Conservation (phyloP, 495 filamentous ascomycete species). For the Penicillium goetzii region DNA sequence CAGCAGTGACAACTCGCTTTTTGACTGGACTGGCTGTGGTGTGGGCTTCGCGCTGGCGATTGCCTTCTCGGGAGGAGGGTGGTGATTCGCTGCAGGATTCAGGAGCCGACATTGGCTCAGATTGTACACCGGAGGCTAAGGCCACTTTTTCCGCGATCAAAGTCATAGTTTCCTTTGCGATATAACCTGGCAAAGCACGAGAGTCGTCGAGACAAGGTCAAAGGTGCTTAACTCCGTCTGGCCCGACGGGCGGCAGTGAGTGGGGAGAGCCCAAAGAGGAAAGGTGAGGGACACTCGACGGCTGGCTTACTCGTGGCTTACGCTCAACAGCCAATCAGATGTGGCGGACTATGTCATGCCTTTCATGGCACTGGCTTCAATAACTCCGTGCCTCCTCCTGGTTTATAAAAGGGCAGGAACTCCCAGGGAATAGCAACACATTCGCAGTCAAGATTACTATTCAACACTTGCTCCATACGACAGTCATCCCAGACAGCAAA, state of each 20-base stretch:
- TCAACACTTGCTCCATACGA: neutral
- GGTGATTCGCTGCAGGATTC: neutral
- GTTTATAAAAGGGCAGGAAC: neutral
- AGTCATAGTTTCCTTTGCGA: neutral
- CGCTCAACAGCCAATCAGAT: neutral
- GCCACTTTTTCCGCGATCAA: neutral
- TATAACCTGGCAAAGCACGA: neutral
- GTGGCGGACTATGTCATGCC: neutral
- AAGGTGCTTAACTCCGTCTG: neutral
- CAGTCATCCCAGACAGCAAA: neutral
- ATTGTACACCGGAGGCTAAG: neutral
- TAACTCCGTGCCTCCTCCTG: neutral
- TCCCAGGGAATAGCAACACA: too few relatives aligned
- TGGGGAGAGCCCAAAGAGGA: neutral
- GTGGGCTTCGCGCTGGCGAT: neutral
- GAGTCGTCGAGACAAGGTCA: neutral
- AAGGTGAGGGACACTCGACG: neutral
- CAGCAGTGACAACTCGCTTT: neutral
- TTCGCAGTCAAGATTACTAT: too few relatives aligned
- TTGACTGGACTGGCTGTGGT: neutral
- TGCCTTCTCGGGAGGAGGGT: neutral
- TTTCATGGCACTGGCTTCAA: neutral
- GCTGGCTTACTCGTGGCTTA: constrained; percentile 11
- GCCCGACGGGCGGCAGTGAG: neutral
- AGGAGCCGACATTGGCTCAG: neutral